Evolutionary conservation across 371 early-diverging fungal species (phyloP).

Genomic region (Rhizopus sp.): DNA sequence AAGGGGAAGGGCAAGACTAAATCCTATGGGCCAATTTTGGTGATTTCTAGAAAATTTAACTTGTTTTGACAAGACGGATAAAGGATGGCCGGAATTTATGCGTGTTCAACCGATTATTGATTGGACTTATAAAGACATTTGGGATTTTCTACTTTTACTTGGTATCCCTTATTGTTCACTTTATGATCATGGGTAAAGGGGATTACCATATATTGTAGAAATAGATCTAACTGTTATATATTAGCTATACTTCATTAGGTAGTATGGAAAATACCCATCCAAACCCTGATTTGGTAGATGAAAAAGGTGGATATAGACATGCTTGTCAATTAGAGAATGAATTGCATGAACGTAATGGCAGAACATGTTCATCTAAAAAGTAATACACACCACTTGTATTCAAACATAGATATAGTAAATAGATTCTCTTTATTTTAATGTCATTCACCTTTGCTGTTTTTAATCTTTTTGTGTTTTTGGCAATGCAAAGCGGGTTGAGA

Average conservation of each 20-base stretch:
- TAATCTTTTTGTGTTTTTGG: too few species aligned
- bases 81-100: conserved; percentile 92
- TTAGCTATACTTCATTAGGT: conserved; percentile 92
- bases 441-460: too few species aligned
- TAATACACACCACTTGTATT: too few species aligned
- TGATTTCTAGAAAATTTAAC: conserved; percentile 57
- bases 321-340: conserved; percentile 74
- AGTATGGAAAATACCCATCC: conserved; percentile 82
- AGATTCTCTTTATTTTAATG: too few species aligned
- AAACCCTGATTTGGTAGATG: conserved; percentile 68
- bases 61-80: conserved; percentile 79
- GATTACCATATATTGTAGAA: background rate
- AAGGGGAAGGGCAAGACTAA: background rate
- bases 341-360: conserved; percentile 74
- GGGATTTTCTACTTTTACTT: conserved; percentile 75
- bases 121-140: conserved; percentile 87
- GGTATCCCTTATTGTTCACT: conserved; percentile 86
- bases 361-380: conserved; percentile 47
- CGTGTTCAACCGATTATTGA: conserved; percentile 92
- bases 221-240: conserved; percentile 1
- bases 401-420: too few species aligned
- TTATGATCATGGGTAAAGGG: conserved; percentile 82
- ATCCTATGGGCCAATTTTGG: conserved; percentile 1
- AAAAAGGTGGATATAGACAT: conserved; percentile 63
- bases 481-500: too few species aligned